Base-by-base conservation (phyloP, 2,329 filamentous ascomycete genomes). In the Leptographium flavum region DNA sequence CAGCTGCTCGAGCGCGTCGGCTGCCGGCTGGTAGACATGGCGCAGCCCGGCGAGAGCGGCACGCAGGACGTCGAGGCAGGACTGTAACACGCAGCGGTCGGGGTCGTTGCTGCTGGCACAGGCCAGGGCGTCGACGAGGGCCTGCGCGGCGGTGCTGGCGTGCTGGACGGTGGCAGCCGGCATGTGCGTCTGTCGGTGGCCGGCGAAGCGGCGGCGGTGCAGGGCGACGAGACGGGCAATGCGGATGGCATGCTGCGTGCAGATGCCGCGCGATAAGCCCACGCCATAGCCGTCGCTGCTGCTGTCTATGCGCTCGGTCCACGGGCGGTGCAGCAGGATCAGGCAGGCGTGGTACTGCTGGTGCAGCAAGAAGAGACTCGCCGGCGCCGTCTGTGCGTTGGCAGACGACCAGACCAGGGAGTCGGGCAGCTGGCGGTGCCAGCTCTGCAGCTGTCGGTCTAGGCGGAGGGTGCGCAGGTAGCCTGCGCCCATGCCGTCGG, bases 141-240 rank as follows among this genome's bases (percentile, higher is more conserved):
- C 71, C 2, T 70, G 70, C 4, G 70, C 70, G 10, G 72, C 70
- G 2, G 70, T 73, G 3, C 70, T 71, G 25, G 69, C 66, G 56
- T 76, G 72, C 50, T 74, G 71, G 40, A 74, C 62, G 2, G 66
- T 68, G 1, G 67, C 67, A 23, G 70, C 59, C 22, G 68, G 68
- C 19, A 73, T 71, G 46, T 11, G 27, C 27, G 27, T 28, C n/a
- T n/a, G n/a, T n/a, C 69, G 70, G 45, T 63, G 65, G 2, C 67
- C 68, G 44, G 71, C 65, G 43, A 73, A 73, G 3, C 67, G 62
- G 53, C 71, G 68, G 0, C 70, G 63, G 50, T 74, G 70, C 48
- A 72, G 70, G 68, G 68, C 71, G 52, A 73, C 73, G 47, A 74
- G 72, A 21, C 66, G 62, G 0, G 70, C 66, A 0, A 74, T 67